Evolutionary conservation across 179 eudicot genomes (phyloP).

Genomic region (Silene noctiflora): DNA sequence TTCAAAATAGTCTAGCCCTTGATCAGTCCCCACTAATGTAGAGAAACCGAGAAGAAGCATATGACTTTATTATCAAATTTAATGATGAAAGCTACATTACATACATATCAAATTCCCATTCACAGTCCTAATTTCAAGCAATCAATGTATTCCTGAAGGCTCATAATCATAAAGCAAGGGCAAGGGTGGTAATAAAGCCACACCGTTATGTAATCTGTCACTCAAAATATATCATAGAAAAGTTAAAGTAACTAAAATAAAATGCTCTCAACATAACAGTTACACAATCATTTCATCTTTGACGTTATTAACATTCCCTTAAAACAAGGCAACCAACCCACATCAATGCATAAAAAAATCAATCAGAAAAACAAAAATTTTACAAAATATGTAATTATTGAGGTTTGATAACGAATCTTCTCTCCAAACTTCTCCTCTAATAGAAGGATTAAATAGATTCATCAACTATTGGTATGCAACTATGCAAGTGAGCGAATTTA

Average conservation of each 20-base stretch:
- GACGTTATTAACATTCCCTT: background rate
- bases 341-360: background rate
- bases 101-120: background rate
- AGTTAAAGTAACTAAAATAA: no score
- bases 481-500: no score
- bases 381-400: no score
- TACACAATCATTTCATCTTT: no score
- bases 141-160: constrained; percentile 12
- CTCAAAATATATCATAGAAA: no score
- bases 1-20: background rate
- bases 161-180: constrained; percentile 13
- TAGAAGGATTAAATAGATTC: no score
- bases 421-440: no score
- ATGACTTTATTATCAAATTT: background rate
- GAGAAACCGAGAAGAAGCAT: constrained; percentile 8
- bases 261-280: no score
- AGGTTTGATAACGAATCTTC: no score
- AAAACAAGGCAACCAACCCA: constrained; percentile 2
- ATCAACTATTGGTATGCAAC: no score
- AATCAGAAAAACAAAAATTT: no score
- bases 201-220: no score
- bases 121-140: constrained; percentile 14
- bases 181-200: background rate
- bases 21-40: constrained; percentile 6
- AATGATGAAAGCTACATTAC: constrained; percentile 1